Conservation (phyloP, 2,329 filamentous ascomycete species). For the Pseudogymnoascus sp. region DNA sequence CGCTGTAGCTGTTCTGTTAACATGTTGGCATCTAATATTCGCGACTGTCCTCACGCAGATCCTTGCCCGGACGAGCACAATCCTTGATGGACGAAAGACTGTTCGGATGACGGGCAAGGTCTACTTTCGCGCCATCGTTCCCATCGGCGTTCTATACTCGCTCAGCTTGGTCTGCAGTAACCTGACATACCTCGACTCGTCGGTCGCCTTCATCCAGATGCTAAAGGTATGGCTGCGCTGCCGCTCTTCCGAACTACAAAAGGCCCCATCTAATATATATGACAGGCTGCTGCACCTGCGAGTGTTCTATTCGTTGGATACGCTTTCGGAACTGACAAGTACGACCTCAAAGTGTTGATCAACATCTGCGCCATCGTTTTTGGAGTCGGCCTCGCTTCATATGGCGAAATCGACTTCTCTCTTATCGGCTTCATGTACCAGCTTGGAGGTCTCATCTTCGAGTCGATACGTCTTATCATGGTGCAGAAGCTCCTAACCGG, state of each 20-base stretch:
- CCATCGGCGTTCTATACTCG: constrained; percentile 61
- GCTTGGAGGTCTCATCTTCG: constrained; percentile 68
- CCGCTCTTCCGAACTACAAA: constrained; percentile 44
- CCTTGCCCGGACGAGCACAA: constrained; percentile 55
- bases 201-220: constrained; percentile 65
- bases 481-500: constrained; percentile 70
- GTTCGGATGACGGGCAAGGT: constrained; percentile 54
- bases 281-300: neutral
- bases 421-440: constrained; percentile 63
- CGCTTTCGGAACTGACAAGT: constrained; percentile 4
- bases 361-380: constrained; percentile 47
- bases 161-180: constrained; percentile 61
- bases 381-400: constrained; percentile 46
- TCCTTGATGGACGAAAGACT: constrained; percentile 57
- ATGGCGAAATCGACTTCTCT: constrained; percentile 64
- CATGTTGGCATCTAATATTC: constrained; percentile 63
- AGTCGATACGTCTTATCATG: constrained; percentile 77
- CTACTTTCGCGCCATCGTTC: constrained; percentile 57
- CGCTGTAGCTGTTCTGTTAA: constrained; percentile 47
- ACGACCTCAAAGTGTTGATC: constrained; percentile 18
- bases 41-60: constrained; percentile 60
- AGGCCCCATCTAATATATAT: neutral
- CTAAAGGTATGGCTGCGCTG: constrained; percentile 62
- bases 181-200: constrained; percentile 61
- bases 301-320: constrained; percentile 8